These are phyloP conservation scores for Pleurotus eryngii DNA, from an alignment of 768 basidiomycete species.

Conservation along the genomic window DNA sequence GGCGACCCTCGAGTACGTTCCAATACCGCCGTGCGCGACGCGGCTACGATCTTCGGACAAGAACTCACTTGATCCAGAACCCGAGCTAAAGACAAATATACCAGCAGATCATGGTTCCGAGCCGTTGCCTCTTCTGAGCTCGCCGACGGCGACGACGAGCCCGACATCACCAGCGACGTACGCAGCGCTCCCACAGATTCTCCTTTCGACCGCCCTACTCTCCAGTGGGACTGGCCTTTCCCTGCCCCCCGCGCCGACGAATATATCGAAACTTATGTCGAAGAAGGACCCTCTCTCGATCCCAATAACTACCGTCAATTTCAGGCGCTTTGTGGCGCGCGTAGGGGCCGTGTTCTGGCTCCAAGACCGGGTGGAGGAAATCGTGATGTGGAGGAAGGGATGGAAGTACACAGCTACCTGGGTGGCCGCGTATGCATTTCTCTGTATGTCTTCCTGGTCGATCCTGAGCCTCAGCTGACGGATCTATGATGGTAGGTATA, in stretches of 20 bases:
- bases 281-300: conserved; percentile 71
- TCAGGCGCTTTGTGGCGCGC: conserved; percentile 74
- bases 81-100: conserved; percentile 40
- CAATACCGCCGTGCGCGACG: conserved; percentile 38
- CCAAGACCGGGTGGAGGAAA: conserved; percentile 84
- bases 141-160: conserved; percentile 20
- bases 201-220: conserved; percentile 27
- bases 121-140: conserved; percentile 23
- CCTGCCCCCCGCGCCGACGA: conserved; percentile 12
- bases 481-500: conserved; percentile 47
- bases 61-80: conserved; percentile 33
- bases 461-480: not conserved
- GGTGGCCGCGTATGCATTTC: conserved; percentile 73
- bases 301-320: conserved; percentile 74
- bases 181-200: conserved; percentile 37
- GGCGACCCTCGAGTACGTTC: conserved; percentile 50
- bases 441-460: conserved; percentile 53
- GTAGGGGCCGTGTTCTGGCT: conserved; percentile 86
- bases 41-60: conserved; percentile 27
- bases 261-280: conserved; percentile 42
- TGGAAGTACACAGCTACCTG: conserved; percentile 71
- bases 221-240: conserved; percentile 10
- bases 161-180: conserved; percentile 21
- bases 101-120: conserved; percentile 30
- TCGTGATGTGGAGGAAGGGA: conserved; percentile 76